phyloP scores from a whole-genome alignment of 139 green algal genomes.

The Zygnema circumcarinatum region DNA sequence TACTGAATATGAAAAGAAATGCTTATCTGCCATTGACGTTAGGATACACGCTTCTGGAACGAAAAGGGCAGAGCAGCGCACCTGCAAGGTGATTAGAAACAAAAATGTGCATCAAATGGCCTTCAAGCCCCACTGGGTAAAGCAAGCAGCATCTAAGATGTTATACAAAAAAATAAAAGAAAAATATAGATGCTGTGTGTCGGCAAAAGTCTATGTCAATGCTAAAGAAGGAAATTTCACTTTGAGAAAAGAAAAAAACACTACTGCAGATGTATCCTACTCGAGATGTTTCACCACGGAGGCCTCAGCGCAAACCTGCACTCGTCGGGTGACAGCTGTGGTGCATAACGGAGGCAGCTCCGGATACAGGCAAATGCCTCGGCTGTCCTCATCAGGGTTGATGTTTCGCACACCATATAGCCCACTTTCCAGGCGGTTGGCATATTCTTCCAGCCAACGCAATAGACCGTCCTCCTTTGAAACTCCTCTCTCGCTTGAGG shows the following conservation, averaged over 20 bases:
- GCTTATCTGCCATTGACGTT: background rate
- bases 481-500: background rate
- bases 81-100: too few species aligned
- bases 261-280: too few species aligned
- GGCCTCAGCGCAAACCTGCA: conserved; percentile 66
- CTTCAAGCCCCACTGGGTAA: too few species aligned
- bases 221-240: too few species aligned
- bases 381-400: conserved; percentile 9
- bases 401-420: conserved; percentile 64
- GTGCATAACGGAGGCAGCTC: conserved; percentile 48
- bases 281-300: too few species aligned
- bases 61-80: conserved; percentile 63
- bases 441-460: conserved; percentile 76
- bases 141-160: too few species aligned
- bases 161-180: too few species aligned
- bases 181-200: too few species aligned
- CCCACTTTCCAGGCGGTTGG: conserved; percentile 54
- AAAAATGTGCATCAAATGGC: too few species aligned
- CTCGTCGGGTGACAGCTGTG: conserved; percentile 67
- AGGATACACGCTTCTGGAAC: conserved; percentile 64
- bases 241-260: too few species aligned
- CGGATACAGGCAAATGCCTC: conserved; percentile 69
- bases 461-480: conserved; percentile 61
- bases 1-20: conserved; percentile 76
- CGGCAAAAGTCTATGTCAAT: too few species aligned